These are phyloP conservation scores for Fusarium sp. DNA, from an alignment of 2,329 filamentous ascomycete genomes.

Conservation along the genomic window DNA sequence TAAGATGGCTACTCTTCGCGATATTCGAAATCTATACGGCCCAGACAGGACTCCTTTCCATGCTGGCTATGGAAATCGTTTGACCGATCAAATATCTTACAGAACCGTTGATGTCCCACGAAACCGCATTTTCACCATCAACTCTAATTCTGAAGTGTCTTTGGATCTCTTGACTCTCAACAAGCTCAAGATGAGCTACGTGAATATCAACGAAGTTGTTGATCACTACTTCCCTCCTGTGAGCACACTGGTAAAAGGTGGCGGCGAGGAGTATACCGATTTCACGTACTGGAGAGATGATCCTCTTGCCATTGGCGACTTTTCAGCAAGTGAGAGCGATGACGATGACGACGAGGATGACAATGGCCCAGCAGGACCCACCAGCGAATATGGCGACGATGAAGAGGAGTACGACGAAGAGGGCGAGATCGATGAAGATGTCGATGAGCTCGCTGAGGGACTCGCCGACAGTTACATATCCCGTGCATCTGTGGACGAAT, in stretches of 20 bases:
- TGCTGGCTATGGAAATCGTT: slow-evolving; percentile 94
- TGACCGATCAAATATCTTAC: slow-evolving; percentile 97
- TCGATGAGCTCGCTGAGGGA: slow-evolving; percentile 57
- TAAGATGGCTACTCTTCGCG: slow-evolving; percentile 98
- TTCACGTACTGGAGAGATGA: slow-evolving; percentile 96
- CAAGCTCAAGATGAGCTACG: slow-evolving; percentile 96
- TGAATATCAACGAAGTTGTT: slow-evolving; percentile 96
- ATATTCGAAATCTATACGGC: slow-evolving; percentile 91
- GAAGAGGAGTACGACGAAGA: slow-evolving; percentile 60
- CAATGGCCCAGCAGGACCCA: slow-evolving; percentile 67
- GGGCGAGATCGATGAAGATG: slow-evolving; percentile 59
- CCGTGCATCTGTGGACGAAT: slow-evolving; percentile 54
- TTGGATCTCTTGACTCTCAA: slow-evolving; percentile 91
- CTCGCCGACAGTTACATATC: slow-evolving; percentile 51
- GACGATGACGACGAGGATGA: slow-evolving; percentile 69
- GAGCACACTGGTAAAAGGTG: slow-evolving; percentile 85
- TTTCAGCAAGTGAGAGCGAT: slow-evolving; percentile 81
- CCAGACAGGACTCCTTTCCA: slow-evolving; percentile 87
- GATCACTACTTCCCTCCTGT: slow-evolving; percentile 98
- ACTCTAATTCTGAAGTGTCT: slow-evolving; percentile 95
- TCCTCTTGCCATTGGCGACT: slow-evolving; percentile 87
- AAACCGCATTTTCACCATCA: slow-evolving; percentile 97
- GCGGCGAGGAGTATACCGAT: slow-evolving; percentile 95
- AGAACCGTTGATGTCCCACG: slow-evolving; percentile 95
- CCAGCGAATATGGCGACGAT: slow-evolving; percentile 59